Conservation (phyloP, 257 asterid genomes). For the Cordia subcordata region DNA sequence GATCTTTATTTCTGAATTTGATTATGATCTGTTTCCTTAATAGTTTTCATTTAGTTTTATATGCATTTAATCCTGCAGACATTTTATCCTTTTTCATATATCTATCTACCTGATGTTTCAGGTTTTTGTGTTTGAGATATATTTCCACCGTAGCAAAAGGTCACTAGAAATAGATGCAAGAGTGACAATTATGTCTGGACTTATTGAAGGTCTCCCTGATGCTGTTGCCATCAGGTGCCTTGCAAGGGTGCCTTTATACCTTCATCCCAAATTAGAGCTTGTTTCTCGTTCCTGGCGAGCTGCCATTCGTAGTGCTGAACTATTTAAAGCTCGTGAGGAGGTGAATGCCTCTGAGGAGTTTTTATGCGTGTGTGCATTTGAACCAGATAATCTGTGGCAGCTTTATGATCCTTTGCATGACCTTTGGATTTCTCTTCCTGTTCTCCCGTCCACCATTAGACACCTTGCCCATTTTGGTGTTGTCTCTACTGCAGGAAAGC, state of each 20-base stretch:
- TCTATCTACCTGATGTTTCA: no score
- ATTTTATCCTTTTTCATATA: no score
- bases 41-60: no score
- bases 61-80: no score
- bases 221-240: conserved; percentile 91
- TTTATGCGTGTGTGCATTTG: conserved; percentile 84
- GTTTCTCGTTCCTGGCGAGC: conserved; percentile 91
- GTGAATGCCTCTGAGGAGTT: conserved; percentile 74
- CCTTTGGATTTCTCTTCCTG: conserved; percentile 92
- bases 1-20: no score
- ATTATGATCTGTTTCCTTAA: no score
- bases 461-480: conserved; percentile 94
- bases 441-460: conserved; percentile 71
- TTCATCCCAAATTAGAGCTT: conserved; percentile 66
- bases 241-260: conserved; percentile 86
- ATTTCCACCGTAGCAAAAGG: conserved; percentile 13
- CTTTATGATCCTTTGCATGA: conserved; percentile 73
- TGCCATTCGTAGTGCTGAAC: conserved; percentile 66
- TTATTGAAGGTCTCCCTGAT: conserved; percentile 97
- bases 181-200: conserved; percentile 62
- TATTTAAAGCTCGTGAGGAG: conserved; percentile 82
- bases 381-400: conserved; percentile 97
- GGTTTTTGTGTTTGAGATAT: conserved; percentile 10
- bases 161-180: conserved; percentile 23
- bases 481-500: conserved; percentile 82